Percentiles rank a stretch among this genome's conserved stretches.
These are phyloP conservation scores for Sarcodon aspratus DNA, from an alignment of 768 basidiomycete species.

Conservation along the genomic window DNA sequence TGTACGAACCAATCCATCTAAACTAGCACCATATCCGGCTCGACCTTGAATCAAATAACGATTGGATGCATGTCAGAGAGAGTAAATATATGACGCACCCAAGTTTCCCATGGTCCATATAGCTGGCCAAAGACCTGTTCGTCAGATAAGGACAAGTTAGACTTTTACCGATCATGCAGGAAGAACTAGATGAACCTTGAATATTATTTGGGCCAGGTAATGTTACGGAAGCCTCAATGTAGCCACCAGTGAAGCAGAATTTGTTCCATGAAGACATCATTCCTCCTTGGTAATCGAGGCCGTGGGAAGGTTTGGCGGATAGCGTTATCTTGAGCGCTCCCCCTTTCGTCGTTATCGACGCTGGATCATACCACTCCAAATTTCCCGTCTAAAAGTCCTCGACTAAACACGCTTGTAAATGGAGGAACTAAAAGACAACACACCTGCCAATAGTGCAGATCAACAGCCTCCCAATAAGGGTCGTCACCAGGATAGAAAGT, in stretches of 20 bases:
- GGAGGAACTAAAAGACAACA: background rate
- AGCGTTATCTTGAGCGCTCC: conserved; percentile 37
- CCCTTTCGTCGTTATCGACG: conserved; percentile 34
- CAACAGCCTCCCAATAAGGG: conserved; percentile 74
- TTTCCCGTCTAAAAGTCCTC: conserved; percentile 24
- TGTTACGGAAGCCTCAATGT: conserved; percentile 51
- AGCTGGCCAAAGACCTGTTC: conserved; percentile 34
- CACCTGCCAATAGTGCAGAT: conserved; percentile 67
- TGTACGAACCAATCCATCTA: conserved; percentile 65
- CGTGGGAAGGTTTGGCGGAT: conserved; percentile 42
- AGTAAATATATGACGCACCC: conserved; percentile 20
- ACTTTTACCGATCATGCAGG: conserved; percentile 17
- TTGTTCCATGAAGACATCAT: conserved; percentile 63
- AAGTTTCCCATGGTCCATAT: conserved; percentile 63
- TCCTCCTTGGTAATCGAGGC: conserved; percentile 26
- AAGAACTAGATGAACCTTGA: conserved; percentile 7
- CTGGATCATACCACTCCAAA: conserved; percentile 80
- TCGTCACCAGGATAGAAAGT: conserved; percentile 73
- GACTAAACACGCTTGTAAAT: background rate
- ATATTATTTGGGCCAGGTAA: conserved; percentile 56
- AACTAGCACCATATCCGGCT: conserved; percentile 78
- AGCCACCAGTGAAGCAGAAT: conserved; percentile 83
- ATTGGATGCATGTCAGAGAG: too few species aligned
- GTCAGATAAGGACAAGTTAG: conserved; percentile 13
- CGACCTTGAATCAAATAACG: conserved; percentile 18